Base-by-base conservation (phyloP, 148 eudicot species). In the Rhododendron ferrugineum region DNA sequence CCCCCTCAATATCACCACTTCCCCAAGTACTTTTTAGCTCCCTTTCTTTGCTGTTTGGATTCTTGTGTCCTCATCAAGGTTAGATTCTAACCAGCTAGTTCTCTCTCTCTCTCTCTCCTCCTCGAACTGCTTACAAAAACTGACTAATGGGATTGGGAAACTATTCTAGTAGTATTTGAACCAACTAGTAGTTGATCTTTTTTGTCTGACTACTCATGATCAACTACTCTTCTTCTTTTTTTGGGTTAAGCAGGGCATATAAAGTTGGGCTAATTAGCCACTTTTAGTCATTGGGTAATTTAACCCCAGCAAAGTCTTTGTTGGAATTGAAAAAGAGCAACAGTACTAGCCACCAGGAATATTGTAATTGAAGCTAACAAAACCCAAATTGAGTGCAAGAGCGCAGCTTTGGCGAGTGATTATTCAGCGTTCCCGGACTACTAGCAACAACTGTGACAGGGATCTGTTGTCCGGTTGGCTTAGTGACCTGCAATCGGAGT, bases 1-100 rank as follows among this genome's bases (percentile, higher is more conserved):
- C 44, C 44, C 37, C 16, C 5, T 9, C 11, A 46, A 46, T 40
- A 40, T 62, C 13, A 62, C 73, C 73, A 68, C 36, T 68, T 68
- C 16, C 73, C 73, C 34, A 68, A 68, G 73, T 28, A 0, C 15
- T 66, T 4, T 28, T 66, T 11, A 64, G 30, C 32, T 64, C 11
- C 64, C 83, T 32, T 32, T 9, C 46, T 81, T 6, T 52, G 68
- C 7, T 81, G 28, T 34, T 52, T 81, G 70, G 40, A 32, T 56
- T 36, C 11, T 22, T 2, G 26, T 58, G 72, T 58, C 74, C 72
- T 26, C 72, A 7, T 81, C 83, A 30, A 14, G 84, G 84, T 81
- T 60, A n/a, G 84, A 81, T 81, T 81, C 74, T 81, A 60, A 22
- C 11, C 84, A 81, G 83, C 16, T 62, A 32, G 72, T 5, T 16